These are phyloP conservation scores for Globisporangium solare DNA, from an alignment of 352 stramenopile genomes.

Conservation along the genomic window DNA sequence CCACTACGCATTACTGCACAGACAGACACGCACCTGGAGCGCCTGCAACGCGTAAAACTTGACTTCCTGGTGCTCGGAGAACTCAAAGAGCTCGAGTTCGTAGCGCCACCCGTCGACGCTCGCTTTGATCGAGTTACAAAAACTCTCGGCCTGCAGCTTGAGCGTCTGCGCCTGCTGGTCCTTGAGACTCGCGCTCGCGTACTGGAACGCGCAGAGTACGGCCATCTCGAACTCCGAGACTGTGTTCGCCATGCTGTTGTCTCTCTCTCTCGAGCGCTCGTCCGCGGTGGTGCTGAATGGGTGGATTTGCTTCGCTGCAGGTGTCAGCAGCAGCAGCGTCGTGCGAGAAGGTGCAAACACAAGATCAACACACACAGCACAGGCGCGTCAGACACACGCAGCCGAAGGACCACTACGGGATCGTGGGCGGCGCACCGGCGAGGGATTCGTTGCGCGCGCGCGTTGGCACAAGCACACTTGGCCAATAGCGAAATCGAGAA, in stretches of 20 bases:
- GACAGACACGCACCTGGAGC: conserved; percentile 26
- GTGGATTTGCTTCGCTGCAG: too few relatives aligned
- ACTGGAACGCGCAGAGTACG: conserved; percentile 79
- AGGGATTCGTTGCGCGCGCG: too few relatives aligned
- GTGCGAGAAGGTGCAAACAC: too few relatives aligned
- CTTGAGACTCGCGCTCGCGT: conserved; percentile 39
- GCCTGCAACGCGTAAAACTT: conserved; percentile 83
- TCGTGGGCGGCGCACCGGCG: too few relatives aligned
- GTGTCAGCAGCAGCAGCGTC: too few relatives aligned
- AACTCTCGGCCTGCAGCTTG: conserved; percentile 69
- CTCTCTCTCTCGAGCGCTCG: not conserved
- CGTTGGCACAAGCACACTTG: too few relatives aligned
- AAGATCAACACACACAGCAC: too few relatives aligned
- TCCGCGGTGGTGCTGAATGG: too few relatives aligned
- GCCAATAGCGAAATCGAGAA: too few relatives aligned
- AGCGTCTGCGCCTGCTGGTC: conserved; percentile 53
- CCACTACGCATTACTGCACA: not conserved
- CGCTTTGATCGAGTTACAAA: conserved; percentile 55
- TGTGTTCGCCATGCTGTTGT: conserved; percentile 16
- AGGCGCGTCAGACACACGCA: too few relatives aligned
- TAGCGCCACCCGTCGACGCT: conserved; percentile 42
- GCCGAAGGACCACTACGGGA: too few relatives aligned
- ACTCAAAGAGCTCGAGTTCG: conserved; percentile 70
- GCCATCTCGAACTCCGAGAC: conserved; percentile 68
- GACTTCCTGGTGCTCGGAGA: conserved; percentile 62